Conservation (phyloP, 371 early-diverging fungal genomes). For the Blastocladiella emersonii region DNA sequence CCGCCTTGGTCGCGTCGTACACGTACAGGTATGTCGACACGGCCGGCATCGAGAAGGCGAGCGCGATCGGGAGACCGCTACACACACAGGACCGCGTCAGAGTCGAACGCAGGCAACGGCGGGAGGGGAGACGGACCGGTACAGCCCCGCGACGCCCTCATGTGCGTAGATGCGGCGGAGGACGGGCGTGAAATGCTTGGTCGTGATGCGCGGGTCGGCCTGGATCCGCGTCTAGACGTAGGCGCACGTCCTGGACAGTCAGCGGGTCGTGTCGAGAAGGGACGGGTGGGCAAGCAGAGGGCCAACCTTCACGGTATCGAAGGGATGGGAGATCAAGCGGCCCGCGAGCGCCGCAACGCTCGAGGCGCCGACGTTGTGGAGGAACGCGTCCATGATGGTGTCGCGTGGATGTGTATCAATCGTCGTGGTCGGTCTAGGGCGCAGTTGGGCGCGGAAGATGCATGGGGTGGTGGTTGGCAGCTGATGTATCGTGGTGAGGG, state of each 20-base stretch:
- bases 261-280: neutral
- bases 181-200: conserved; percentile 4
- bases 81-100: neutral
- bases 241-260: neutral
- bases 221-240: conserved; percentile 43
- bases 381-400: neutral
- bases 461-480: too few species aligned
- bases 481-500: too few species aligned
- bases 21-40: conserved; percentile 51
- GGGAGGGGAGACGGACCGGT: conserved; percentile 10
- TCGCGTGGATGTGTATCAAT: too few species aligned
- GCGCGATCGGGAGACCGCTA: conserved; percentile 51
- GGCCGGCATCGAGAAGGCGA: conserved; percentile 57
- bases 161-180: conserved; percentile 2
- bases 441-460: too few species aligned
- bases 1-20: conserved; percentile 50
- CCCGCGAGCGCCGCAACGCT: conserved; percentile 40
- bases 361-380: conserved; percentile 31
- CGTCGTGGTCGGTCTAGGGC: too few species aligned
- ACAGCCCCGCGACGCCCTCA: conserved; percentile 19
- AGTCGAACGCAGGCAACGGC: neutral
- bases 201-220: conserved; percentile 18
- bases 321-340: conserved; percentile 47
- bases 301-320: conserved; percentile 49
- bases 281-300: too few species aligned